Conservation (phyloP, 2,329 filamentous ascomycete genomes). For the Monosporascus sp. region DNA sequence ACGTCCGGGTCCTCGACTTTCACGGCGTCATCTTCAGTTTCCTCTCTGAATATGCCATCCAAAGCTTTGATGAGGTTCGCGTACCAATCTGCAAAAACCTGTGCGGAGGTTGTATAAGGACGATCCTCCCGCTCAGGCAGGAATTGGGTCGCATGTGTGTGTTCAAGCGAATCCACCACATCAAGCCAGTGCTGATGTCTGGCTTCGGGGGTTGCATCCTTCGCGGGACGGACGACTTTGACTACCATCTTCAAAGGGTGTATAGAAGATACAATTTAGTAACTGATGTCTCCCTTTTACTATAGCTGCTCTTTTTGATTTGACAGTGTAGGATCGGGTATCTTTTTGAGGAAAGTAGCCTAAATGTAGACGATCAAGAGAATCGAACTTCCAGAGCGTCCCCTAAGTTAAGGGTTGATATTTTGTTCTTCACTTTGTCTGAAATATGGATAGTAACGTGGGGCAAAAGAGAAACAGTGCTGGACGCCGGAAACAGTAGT, state of each 20-base stretch:
- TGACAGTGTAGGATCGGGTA: too few relatives aligned
- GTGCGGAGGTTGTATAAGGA: not conserved
- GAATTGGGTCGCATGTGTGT: not conserved
- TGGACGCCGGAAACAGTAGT: too few relatives aligned
- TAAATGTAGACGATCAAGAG: too few relatives aligned
- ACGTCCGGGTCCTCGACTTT: not conserved
- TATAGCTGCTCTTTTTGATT: too few relatives aligned
- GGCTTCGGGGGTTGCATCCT: not conserved
- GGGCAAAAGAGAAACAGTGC: too few relatives aligned
- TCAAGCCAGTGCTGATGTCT: not conserved
- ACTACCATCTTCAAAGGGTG: not conserved
- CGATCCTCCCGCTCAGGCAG: not conserved
- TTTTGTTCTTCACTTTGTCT: too few relatives aligned
- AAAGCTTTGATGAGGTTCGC: not conserved
- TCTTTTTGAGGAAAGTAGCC: too few relatives aligned
- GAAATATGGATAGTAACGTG: too few relatives aligned
- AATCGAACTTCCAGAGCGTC: too few relatives aligned
- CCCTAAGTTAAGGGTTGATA: too few relatives aligned
- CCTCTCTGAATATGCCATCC: not conserved
- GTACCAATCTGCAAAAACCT: not conserved
- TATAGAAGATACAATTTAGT: not conserved
- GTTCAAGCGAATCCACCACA: not conserved
- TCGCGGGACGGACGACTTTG: not conserved
- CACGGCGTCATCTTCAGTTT: not conserved
- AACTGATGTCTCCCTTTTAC: not conserved